Evolutionary conservation across 2,329 filamentous ascomycete species (phyloP).

Genomic region (Apiospora sp.): DNA sequence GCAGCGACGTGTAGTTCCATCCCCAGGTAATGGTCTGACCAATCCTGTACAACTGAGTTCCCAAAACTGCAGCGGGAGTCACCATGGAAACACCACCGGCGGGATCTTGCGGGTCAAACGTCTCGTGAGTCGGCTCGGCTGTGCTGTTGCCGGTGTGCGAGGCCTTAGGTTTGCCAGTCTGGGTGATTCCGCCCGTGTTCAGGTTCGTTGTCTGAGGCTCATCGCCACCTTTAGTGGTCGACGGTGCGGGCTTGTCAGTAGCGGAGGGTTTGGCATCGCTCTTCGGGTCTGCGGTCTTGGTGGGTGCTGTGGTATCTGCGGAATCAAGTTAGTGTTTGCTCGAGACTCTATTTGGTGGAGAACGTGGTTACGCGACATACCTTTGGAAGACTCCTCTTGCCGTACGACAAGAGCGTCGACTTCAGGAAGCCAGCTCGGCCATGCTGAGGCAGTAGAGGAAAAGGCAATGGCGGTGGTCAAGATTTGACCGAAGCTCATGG

Average conservation of each 20-base stretch:
- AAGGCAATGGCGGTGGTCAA: conserved; percentile 62
- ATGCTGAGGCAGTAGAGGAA: conserved; percentile 59
- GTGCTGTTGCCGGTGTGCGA: conserved; percentile 38
- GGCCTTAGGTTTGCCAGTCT: conserved; percentile 33
- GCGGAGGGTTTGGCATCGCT: conserved; percentile 32
- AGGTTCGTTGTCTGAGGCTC: conserved; percentile 47
- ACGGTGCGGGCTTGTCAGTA: conserved; percentile 30
- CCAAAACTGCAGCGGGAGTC: conserved; percentile 55
- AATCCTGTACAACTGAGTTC: conserved; percentile 65
- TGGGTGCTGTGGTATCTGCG: conserved; percentile 25
- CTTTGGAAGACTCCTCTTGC: conserved; percentile 44
- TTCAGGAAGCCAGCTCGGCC: conserved; percentile 64
- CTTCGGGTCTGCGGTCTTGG: conserved; percentile 29
- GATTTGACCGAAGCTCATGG: conserved; percentile 53
- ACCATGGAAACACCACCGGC: conserved; percentile 62
- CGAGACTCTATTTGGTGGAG: neutral
- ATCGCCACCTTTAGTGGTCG: conserved; percentile 28
- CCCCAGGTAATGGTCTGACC: conserved; percentile 65
- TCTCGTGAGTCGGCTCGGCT: conserved; percentile 44
- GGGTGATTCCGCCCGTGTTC: conserved; percentile 48
- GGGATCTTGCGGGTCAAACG: conserved; percentile 55
- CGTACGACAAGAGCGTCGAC: conserved; percentile 61
- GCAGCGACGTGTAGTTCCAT: conserved; percentile 72
- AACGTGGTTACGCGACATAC: conserved; percentile 3
- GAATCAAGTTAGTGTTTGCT: conserved; percentile 1